phyloP scores from a whole-genome alignment of 1,284 basidiomycete species.

The Ustilago vetiveriae region DNA sequence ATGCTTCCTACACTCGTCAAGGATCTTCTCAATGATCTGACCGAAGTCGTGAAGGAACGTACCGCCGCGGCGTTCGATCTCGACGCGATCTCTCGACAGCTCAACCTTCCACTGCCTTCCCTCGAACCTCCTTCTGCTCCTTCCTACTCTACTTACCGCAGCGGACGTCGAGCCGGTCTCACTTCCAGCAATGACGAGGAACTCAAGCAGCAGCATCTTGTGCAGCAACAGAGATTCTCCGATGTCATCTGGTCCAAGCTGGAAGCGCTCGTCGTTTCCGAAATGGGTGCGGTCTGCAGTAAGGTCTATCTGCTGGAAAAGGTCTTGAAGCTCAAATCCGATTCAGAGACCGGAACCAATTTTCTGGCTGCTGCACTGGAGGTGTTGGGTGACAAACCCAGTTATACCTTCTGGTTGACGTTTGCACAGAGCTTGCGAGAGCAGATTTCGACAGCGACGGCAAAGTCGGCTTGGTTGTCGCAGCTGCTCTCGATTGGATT shows the following conservation, averaged over 20 bases:
- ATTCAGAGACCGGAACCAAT: conserved; percentile 73
- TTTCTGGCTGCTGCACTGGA: conserved; percentile 79
- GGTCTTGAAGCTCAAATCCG: conserved; percentile 82
- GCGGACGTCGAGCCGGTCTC: conserved; percentile 67
- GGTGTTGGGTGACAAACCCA: conserved; percentile 88
- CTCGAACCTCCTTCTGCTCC: conserved; percentile 1
- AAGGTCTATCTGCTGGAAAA: conserved; percentile 94
- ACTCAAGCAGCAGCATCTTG: conserved; percentile 81
- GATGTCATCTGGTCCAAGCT: conserved; percentile 83
- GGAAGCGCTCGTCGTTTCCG: conserved; percentile 79
- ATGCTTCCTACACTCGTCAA: conserved; percentile 84
- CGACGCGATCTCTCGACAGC: conserved; percentile 82
- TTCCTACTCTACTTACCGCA: conserved; percentile 21
- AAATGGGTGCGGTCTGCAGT: conserved; percentile 78
- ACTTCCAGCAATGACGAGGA: conserved; percentile 79
- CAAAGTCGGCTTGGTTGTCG: conserved; percentile 81
- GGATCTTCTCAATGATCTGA: conserved; percentile 81
- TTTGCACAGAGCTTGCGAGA: conserved; percentile 71
- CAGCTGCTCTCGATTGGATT: conserved; percentile 80
- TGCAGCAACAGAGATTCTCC: conserved; percentile 73
- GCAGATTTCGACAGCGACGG: conserved; percentile 80
- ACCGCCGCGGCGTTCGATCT: conserved; percentile 86
- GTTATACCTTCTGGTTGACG: conserved; percentile 87
- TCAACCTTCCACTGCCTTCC: conserved; percentile 66
- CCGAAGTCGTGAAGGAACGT: conserved; percentile 79